Conservation (phyloP, 2,329 filamentous ascomycete genomes). For the Fusarium nurragi region DNA sequence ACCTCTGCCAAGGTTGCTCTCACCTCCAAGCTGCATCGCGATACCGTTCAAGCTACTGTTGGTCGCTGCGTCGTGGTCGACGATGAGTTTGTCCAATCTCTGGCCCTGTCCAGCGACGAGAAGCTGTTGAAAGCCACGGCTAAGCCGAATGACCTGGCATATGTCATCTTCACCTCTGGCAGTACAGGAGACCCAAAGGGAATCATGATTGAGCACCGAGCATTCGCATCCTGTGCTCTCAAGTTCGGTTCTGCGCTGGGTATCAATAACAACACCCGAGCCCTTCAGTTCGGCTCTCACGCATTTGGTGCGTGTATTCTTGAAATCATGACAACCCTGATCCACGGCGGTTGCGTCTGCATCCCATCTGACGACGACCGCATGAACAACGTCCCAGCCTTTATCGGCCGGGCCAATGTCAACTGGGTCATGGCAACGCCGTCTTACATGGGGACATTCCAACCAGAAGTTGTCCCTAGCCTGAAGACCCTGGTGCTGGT, state of each 20-base stretch:
- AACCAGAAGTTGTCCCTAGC: neutral
- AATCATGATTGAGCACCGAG: constrained; percentile 4
- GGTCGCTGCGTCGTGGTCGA: neutral
- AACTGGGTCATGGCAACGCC: constrained; percentile 33
- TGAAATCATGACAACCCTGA: constrained; percentile 23
- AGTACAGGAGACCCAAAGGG: constrained; percentile 39
- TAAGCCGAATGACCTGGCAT: neutral
- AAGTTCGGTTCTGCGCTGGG: neutral
- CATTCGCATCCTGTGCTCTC: neutral
- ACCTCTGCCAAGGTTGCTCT: neutral
- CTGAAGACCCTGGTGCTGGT: constrained; percentile 5
- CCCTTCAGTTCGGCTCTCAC: constrained; percentile 30
- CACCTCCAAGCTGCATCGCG: neutral
- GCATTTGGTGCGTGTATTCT: constrained; percentile 32
- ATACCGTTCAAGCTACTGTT: neutral
- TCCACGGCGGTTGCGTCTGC: constrained; percentile 28
- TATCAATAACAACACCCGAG: constrained; percentile 1
- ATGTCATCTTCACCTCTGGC: constrained; percentile 37
- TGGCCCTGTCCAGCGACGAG: neutral
- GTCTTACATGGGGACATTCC: constrained; percentile 9
- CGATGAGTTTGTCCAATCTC: neutral
- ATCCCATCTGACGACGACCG: constrained; percentile 36
- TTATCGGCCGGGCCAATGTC: constrained; percentile 8
- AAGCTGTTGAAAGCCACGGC: too few species aligned
- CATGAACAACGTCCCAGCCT: constrained; percentile 32